Evolutionary conservation across 768 basidiomycete species (phyloP), one percentile per base, ranked within the genome.

Genomic region (Suillus placidus): DNA sequence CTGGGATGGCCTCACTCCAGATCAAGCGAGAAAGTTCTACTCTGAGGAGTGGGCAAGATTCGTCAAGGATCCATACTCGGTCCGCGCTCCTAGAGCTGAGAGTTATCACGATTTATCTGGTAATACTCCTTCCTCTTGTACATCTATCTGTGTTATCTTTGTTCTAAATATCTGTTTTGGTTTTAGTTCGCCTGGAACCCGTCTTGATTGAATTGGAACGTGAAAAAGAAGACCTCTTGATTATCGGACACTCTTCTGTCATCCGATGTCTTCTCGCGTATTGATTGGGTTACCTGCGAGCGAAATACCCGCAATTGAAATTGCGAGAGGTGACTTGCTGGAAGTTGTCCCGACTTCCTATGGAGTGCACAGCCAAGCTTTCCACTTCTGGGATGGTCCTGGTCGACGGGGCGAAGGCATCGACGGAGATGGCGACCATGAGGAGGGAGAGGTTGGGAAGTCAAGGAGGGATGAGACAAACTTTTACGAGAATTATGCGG

Each of bases 261-360:
- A 97, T 99, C 71, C 89, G 97, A 20, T 99, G 97, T 80, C 83
- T 99, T 65, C 86, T 98, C 54, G 91, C 95, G 3, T 95, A 95
- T 76, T 95, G 71, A 94, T 95, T 69, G 97, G 97, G 7, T 83
- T 99, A 4, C 94, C 95, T 6, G 94, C 97, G 0, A 91, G 91
- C 34, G 97, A 99, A 75, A 97, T 99, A 54, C 97, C 97, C 0
- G 96, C 95, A 1, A 97, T 99, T 62, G 97, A 99, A 77, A 91
- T 99, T 70, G 94, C 97, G 43, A 87, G 97, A 14, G 97, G 97
- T 0, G 97, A 99, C 74, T 80, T 99, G n/a, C 85, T 99, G 45
- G 97, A 99, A 76, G 92, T 95, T 58, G 87, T 93, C 0, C 93
- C 93, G 2, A 90, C 93, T 12, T 92, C 90, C 7, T 94, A 94